Conservation (phyloP, 495 filamentous ascomycete genomes). For the Astrothelium subdiscretum region DNA sequence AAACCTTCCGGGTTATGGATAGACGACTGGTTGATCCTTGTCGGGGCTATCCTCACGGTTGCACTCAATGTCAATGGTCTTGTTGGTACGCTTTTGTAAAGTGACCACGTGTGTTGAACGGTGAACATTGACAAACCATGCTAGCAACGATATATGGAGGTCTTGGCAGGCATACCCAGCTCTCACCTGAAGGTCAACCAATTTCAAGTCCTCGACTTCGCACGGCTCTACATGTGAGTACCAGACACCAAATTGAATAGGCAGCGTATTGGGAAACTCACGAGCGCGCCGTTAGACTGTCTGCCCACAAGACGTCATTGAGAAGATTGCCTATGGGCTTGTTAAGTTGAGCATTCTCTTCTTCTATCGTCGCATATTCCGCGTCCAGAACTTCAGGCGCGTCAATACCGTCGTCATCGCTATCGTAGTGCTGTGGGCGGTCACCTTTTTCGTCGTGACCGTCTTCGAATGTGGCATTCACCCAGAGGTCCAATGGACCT, state of each 20-base stretch:
- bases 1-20: not conserved
- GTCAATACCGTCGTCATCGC: not conserved
- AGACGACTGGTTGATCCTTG: not conserved
- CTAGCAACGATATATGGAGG: not conserved
- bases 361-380: not conserved
- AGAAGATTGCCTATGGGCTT: not conserved
- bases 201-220: not conserved
- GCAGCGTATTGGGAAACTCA: too few relatives aligned
- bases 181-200: not conserved
- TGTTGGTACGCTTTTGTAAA: not conserved
- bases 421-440: not conserved
- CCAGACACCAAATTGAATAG: too few relatives aligned
- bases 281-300: not conserved
- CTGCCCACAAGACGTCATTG: not conserved
- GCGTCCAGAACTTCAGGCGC: not conserved
- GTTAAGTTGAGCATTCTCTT: not conserved
- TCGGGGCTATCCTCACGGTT: not conserved
- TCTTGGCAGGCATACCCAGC: not conserved
- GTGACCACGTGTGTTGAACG: not conserved
- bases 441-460: not conserved
- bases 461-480: not conserved
- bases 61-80: not conserved
- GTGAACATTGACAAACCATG: not conserved
- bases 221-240: not conserved
- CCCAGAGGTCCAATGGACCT: not conserved